Conservation (phyloP, 768 basidiomycete species). For the Lactifluus echinatus region DNA sequence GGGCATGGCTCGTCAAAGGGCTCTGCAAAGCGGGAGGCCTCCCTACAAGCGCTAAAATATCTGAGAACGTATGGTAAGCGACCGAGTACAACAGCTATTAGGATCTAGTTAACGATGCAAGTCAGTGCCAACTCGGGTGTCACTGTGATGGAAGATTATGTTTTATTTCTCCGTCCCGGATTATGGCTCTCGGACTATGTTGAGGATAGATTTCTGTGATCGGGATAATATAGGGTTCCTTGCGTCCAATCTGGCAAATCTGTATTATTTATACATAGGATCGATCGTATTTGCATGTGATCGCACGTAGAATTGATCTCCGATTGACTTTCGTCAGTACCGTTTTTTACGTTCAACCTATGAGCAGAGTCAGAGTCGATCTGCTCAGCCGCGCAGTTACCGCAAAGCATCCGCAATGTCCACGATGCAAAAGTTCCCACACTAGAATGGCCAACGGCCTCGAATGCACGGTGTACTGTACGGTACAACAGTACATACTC, state of each 20-base stretch:
- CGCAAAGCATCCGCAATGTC: too few relatives aligned
- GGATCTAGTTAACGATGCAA: neutral
- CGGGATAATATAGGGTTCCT: neutral
- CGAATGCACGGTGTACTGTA: too few relatives aligned
- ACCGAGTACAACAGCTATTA: neutral
- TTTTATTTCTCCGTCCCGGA: neutral
- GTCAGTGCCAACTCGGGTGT: neutral
- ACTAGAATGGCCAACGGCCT: too few relatives aligned
- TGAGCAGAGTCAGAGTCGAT: too few relatives aligned
- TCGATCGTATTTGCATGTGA: neutral
- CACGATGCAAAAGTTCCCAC: too few relatives aligned
- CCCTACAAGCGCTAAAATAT: constrained; percentile 9
- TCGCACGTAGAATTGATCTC: neutral
- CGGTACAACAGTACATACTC: too few relatives aligned
- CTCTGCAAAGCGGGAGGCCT: constrained; percentile 12
- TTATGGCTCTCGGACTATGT: neutral
- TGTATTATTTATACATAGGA: neutral
- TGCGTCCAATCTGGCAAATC: neutral
- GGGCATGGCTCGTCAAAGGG: constrained; percentile 11
- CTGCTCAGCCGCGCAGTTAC: too few relatives aligned
- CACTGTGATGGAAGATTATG: neutral
- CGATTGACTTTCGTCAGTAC: neutral
- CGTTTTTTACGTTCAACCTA: too few relatives aligned
- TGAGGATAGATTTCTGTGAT: neutral
- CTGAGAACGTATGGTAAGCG: constrained; percentile 5